These are phyloP conservation scores for Rhodomyrtus psidioides DNA, from an alignment of 441 rosid genomes.

Conservation along the genomic window DNA sequence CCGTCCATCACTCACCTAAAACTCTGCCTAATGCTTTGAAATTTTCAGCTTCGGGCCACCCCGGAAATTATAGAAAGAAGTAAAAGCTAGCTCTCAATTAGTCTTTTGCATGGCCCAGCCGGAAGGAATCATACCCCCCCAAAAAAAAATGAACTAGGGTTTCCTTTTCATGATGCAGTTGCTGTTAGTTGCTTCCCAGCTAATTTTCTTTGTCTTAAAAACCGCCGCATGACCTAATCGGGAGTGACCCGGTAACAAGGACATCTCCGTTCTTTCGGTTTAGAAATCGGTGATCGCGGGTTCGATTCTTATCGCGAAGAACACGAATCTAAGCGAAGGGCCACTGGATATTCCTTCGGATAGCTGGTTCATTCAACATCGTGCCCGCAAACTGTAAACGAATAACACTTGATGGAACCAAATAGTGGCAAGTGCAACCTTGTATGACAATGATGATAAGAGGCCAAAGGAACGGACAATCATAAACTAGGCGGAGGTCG, in stretches of 20 bases:
- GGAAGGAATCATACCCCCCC: no score
- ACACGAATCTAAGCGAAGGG: background rate
- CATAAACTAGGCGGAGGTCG: background rate
- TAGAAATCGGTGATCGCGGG: background rate
- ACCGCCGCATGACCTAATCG: background rate
- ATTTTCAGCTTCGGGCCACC: background rate
- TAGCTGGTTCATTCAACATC: background rate
- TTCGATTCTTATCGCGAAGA: accelerated
- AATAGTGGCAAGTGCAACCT: background rate
- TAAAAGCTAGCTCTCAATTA: background rate
- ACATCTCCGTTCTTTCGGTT: background rate
- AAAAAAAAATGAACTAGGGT: background rate
- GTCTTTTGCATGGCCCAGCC: background rate
- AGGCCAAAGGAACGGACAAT: background rate
- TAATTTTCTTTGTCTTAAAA: background rate
- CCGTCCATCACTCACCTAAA: background rate
- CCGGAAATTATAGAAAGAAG: background rate
- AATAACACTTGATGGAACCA: background rate
- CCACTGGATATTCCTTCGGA: background rate
- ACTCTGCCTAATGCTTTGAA: background rate
- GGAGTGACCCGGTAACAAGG: background rate
- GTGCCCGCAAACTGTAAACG: background rate
- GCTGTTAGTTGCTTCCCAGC: background rate
- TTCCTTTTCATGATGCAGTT: background rate
- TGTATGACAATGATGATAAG: background rate